Evolutionary conservation across 305 asterid genomes (phyloP), one percentile per base, ranked within the genome.

Genomic region (Fraxinus paxiana): DNA sequence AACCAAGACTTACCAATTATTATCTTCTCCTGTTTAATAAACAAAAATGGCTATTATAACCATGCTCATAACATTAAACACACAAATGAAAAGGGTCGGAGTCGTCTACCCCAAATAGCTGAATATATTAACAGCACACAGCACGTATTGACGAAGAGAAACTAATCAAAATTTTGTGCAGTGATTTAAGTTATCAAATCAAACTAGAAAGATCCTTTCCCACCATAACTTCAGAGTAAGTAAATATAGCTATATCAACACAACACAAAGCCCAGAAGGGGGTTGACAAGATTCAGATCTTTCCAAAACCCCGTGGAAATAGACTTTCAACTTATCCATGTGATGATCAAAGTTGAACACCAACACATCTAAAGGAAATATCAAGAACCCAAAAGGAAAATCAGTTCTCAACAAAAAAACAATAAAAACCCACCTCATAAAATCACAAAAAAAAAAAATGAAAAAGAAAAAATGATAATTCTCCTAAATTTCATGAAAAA

Each of bases 11-110:
- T 73, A 80, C 83, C 83, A 74, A 79, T 34, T 77, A 80, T 73
- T 82, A 79, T 67, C 83, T 77, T 86, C 88, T 73, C 91, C 91
- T 87, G 89, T 79, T 85, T 48, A 78, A 85, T 75, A 46, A 43
- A 77, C 78, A 81, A 26, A 79, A 12, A 12, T 34, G 48, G 73
- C 28, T 54, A 65, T 80, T 74, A 80, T 59, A 35, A 82, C 81
- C 56, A 61, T 43, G 71, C 15, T 24, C 17, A 37, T 73, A 48
- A 31, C 80, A 84, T 13, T 73, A 83, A 38, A 38, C 24, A 59
- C 22, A 22, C 77, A 73, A 8, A 56, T 48, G 59, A 69, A 35
- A 77, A 18, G 28, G 31, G 43, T 26, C 26, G 13, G 15, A 46
- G 12, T 20, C 30, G n/a, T 76, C 24, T 7, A 12, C 8, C n/a